Percentiles rank a stretch among this genome's conserved stretches.
Evolutionary conservation across 257 asterid species (phyloP).

Genomic region (Paulownia fortunei): DNA sequence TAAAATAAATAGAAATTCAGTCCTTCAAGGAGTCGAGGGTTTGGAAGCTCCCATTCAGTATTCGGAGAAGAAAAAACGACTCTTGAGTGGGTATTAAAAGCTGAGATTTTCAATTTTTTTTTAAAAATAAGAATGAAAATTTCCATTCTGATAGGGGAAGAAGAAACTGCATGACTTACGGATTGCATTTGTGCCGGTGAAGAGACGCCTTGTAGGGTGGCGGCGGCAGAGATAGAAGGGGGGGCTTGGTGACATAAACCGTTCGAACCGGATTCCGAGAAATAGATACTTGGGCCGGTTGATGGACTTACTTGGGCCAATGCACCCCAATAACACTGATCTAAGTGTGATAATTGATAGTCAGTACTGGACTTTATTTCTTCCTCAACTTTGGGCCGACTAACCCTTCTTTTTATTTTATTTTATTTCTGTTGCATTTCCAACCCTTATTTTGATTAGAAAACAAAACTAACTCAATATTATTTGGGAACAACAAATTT

Average conservation of each 20-base stretch:
- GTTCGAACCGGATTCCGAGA: neutral
- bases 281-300: neutral
- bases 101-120: too few relatives aligned
- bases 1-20: conserved; percentile 38
- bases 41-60: conserved; percentile 51
- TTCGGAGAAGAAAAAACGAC: conserved; percentile 49
- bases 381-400: neutral
- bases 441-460: neutral
- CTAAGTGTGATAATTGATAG: neutral
- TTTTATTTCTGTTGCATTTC: neutral
- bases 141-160: neutral
- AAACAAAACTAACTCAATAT: neutral
- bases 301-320: neutral
- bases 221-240: too few relatives aligned
- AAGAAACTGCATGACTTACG: neutral
- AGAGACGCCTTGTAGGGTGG: neutral
- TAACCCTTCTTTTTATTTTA: neutral
- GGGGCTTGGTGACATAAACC: too few relatives aligned
- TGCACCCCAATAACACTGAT: neutral
- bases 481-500: too few relatives aligned
- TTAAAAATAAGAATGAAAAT: too few relatives aligned
- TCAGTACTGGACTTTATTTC: neutral
- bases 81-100: conserved; percentile 49
- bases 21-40: conserved; percentile 51
- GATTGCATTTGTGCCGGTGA: conserved; percentile 23